These are phyloP conservation scores for Fusarium chuoi DNA, from an alignment of 2,329 filamentous ascomycete species.

Conservation along the genomic window DNA sequence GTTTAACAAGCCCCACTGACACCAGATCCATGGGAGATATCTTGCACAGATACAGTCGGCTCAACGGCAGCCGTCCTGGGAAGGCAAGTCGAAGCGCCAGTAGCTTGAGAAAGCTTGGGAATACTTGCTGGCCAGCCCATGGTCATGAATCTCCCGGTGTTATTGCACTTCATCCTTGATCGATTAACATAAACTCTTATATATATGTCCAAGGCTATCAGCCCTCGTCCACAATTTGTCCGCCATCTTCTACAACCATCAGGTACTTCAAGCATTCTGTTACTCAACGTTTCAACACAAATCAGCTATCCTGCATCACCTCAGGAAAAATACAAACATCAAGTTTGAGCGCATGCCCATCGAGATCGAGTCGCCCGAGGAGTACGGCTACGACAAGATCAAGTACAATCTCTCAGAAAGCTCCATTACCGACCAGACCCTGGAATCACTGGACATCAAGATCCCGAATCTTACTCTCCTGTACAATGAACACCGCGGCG, in stretches of 20 bases:
- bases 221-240: neutral
- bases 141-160: neutral
- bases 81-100: neutral
- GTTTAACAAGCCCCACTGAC: no score
- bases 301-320: accelerated
- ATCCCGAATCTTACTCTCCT: neutral
- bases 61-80: neutral
- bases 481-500: neutral
- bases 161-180: accelerated
- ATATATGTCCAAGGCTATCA: no score
- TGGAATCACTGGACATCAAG: neutral
- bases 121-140: neutral
- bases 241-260: neutral
- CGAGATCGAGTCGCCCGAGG: neutral
- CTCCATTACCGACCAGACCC: neutral
- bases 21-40: accelerated
- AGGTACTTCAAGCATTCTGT: accelerated
- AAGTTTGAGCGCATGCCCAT: slow-evolving; percentile 7
- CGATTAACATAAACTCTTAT: neutral
- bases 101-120: no score
- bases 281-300: neutral
- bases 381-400: neutral
- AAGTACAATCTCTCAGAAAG: slow-evolving; percentile 1
- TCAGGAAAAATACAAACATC: neutral
- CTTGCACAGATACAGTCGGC: neutral